Evolutionary conservation across 176 grass and related monocot genomes (phyloP).

Genomic region (Musa itinerans): DNA sequence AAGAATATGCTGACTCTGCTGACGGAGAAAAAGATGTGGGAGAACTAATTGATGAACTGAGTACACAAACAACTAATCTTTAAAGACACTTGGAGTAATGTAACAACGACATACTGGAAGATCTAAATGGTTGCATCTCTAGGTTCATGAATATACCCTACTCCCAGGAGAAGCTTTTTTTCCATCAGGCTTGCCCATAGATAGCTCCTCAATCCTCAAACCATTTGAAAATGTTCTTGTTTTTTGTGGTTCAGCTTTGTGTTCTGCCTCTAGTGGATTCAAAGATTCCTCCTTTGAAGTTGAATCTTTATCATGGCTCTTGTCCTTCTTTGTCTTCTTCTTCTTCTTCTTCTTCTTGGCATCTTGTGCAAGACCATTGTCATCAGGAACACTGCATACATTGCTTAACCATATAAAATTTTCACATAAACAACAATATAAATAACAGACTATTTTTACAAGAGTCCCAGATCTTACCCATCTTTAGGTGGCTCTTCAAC

Average conservation of each 20-base stretch:
- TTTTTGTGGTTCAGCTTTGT: conserved; percentile 34
- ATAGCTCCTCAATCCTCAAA: conserved; percentile 58
- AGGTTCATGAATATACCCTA: conserved; percentile 44
- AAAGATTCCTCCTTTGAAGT: conserved; percentile 23
- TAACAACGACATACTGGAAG: not conserved
- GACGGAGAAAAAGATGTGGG: no score
- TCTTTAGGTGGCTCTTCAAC: not conserved
- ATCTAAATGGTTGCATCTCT: not conserved
- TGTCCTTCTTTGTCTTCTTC: conserved; percentile 55
- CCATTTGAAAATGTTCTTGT: conserved; percentile 69
- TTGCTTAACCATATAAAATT: not conserved
- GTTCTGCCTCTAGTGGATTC: conserved; percentile 22
- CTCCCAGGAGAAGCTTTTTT: conserved; percentile 56
- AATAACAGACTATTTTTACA: not conserved
- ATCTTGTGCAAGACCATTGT: conserved; percentile 15
- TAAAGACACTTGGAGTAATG: not conserved
- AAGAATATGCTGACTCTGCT: no score
- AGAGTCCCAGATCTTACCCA: not conserved
- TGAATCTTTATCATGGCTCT: conserved; percentile 33
- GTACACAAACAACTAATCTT: no score
- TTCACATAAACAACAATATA: not conserved
- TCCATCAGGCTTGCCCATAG: conserved; percentile 68
- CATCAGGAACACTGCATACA: not conserved
- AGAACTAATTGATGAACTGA: no score
- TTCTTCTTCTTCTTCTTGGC: conserved; percentile 36